Percentiles rank a stretch among this genome's conserved stretches.
These are phyloP conservation scores for Saussurea involucrata DNA, from an alignment of 129 eudicot genomes.

Conservation along the genomic window DNA sequence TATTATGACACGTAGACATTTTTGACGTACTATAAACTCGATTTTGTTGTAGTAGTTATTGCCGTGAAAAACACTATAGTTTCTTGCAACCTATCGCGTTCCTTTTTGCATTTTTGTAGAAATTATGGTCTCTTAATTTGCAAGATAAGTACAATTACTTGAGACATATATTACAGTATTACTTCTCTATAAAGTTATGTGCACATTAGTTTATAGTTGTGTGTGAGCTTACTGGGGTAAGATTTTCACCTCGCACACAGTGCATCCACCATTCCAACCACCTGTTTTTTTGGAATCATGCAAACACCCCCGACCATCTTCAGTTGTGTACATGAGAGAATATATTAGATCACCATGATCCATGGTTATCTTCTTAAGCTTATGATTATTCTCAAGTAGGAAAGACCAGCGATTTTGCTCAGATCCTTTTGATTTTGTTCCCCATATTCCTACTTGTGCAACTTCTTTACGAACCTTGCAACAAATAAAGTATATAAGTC, in stretches of 20 bases:
- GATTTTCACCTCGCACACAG: slow-evolving; percentile 13
- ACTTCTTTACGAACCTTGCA: slow-evolving; percentile 18
- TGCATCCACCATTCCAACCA: slow-evolving; percentile 25
- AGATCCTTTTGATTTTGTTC: slow-evolving; percentile 16
- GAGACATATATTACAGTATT: too few species aligned
- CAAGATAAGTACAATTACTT: not conserved
- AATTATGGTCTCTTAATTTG: not conserved
- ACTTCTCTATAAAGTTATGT: too few species aligned
- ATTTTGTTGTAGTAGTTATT: too few species aligned
- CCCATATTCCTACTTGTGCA: slow-evolving; percentile 30
- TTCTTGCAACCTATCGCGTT: not conserved
- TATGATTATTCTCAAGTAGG: slow-evolving; percentile 18
- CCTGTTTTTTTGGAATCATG: slow-evolving; percentile 21
- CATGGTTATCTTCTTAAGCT: slow-evolving; percentile 26
- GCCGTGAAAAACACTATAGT: not conserved
- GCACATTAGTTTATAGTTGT: too few species aligned
- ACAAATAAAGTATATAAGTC: not conserved
- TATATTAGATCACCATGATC: slow-evolving; percentile 26
- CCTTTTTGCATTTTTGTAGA: not conserved
- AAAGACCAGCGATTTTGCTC: slow-evolving; percentile 17
- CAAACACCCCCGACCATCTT: slow-evolving; percentile 14
- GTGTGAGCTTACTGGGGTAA: not conserved
- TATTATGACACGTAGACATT: too few species aligned
- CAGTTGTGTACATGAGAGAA: slow-evolving; percentile 23
- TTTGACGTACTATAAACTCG: too few species aligned